Evolutionary conservation across 768 basidiomycete genomes (phyloP), one percentile per base, ranked within the genome.

Genomic region (Daedaleopsis sinensis): DNA sequence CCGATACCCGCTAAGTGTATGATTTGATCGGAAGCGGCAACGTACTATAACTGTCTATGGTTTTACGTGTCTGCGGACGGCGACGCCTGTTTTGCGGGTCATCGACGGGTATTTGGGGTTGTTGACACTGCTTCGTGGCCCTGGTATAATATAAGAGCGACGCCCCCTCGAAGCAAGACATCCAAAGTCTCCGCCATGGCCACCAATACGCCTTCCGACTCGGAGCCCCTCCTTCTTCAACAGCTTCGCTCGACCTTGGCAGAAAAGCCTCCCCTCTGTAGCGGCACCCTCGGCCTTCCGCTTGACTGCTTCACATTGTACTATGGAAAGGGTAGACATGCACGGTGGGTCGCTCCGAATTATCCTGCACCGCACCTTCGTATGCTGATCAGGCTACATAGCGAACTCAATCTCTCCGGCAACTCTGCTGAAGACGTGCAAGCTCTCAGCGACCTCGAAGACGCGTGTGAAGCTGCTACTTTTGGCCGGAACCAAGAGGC

Each of bases 401-500:
- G 35, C 55, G 64, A 21, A 16, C 36, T 65, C 32, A 46, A 62
- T 16, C 44, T 62, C 7, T n/a, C 57, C 1, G 36, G 23, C 8
- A 55, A 56, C 21, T 49, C 47, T 49, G n/a, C 49, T 1, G 23
- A 46, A 15, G 39, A 42, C 23, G 55, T 58, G 1, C 23, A 49
- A 4, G 47, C 47, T 24, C 24, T 49, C 23, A 11, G 23, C 47
- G 23, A 49, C 9, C 66, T 75, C 10, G 61, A 55, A 9, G 43
- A 51, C 4, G 66, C 67, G n/a, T 75, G 73, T 58, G 57, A 68
- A 0, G 55, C 67, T 7, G 74, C 73, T 8, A 65, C 73, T 0
- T 74, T 75, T 47, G 74, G 74, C 0, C 24, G 64, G 5, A 62
- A 66, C 48, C 36, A 64, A 2, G 42, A 71, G 27, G 70, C 70